phyloP scores from a whole-genome alignment of 129 eudicot species.

The Helianthus tuberosus region DNA sequence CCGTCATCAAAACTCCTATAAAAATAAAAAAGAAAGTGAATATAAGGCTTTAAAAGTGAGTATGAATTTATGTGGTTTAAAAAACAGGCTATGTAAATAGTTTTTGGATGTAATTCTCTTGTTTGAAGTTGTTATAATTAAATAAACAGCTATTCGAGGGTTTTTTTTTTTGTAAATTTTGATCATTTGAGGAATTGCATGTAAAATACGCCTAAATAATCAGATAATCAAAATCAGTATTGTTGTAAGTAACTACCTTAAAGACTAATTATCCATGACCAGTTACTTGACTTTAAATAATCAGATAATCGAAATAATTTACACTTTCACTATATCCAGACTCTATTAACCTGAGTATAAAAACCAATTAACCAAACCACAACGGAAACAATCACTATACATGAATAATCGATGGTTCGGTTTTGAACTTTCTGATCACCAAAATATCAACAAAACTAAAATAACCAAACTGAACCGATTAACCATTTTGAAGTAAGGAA shows the following conservation, averaged over 20 bases:
- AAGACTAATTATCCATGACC: not conserved
- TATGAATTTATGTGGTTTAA: not conserved
- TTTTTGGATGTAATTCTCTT: too few relatives aligned
- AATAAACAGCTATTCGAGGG: too few relatives aligned
- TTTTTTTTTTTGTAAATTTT: not conserved
- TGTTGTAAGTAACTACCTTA: not conserved
- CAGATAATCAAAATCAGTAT: not conserved
- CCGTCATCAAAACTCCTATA: slow-evolving; percentile 95
- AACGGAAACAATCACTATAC: not conserved
- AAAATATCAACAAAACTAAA: not conserved
- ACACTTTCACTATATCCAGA: not conserved
- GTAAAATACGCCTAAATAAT: not conserved
- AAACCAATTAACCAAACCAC: not conserved
- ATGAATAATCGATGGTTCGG: not conserved
- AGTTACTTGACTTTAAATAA: not conserved
- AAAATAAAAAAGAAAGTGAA: slow-evolving; percentile 4
- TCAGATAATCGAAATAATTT: not conserved
- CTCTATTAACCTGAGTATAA: not conserved
- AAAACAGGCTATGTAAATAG: not conserved
- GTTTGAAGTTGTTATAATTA: too few relatives aligned
- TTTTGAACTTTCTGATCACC: not conserved
- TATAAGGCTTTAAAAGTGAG: not conserved
- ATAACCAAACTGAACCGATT: not conserved
- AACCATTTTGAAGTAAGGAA: not conserved
- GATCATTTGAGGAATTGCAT: not conserved